Conservation (phyloP, 768 basidiomycete species). For the Tulasnella sp. region DNA sequence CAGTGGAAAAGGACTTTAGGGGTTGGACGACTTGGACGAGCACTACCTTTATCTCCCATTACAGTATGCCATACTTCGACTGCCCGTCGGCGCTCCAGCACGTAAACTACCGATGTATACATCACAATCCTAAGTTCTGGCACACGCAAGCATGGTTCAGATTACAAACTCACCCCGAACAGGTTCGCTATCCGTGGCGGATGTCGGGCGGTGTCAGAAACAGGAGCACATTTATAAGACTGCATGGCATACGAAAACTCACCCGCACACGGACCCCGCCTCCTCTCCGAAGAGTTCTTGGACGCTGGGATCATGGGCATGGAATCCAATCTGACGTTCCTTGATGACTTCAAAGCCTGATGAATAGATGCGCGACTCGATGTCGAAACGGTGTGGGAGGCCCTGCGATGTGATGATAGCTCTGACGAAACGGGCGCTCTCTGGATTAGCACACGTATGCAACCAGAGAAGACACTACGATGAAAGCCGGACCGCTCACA, state of each 20-base stretch:
- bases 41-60: constrained; percentile 39
- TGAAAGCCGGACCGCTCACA: background rate
- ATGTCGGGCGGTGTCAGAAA: no score
- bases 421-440: background rate
- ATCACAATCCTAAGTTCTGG: no score
- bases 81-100: constrained; percentile 70
- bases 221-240: no score
- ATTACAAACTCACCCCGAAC: no score
- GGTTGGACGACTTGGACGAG: background rate
- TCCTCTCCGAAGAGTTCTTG: constrained; percentile 73
- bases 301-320: constrained; percentile 70
- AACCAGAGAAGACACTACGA: no score
- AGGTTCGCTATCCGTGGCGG: constrained; percentile 6
- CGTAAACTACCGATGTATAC: no score
- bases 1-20: background rate
- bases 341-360: constrained; percentile 85
- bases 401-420: constrained; percentile 60
- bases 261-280: constrained; percentile 64
- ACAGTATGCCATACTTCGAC: constrained; percentile 70
- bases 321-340: constrained; percentile 83
- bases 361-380: constrained; percentile 67
- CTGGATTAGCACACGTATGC: no score
- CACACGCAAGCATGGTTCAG: no score
- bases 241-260: constrained; percentile 27
- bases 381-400: constrained; percentile 52